Evolutionary conservation across 176 grass and related monocot species (phyloP), one percentile per base, ranked within the genome.

Genomic region (Luzula sylvatica): DNA sequence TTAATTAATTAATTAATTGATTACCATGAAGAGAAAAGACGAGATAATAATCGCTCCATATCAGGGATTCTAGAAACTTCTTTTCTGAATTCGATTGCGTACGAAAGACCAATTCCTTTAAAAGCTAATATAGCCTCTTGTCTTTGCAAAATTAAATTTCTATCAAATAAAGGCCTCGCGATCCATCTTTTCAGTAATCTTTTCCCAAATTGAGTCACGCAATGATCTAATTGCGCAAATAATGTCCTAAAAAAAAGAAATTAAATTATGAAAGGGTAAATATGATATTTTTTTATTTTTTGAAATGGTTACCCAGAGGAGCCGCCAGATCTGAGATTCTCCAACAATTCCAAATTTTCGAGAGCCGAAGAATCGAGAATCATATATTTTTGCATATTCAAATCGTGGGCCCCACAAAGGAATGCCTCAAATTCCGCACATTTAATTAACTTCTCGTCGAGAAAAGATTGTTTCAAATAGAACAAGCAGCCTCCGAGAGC

Each of bases 141-240:
- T 46, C 90, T 84, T 65, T 82, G 53, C 22, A 82, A 56, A 82
- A 96, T 86, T 57, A 58, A 68, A 46, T 69, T 64, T 58, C 44
- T 19, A 30, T 88, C 72, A 47, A 82, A 88, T 45, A 96, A 74
- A 47, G 90, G 90, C 22, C 84, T 80, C 26, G 78, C 71, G 78
- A 96, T 79, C 90, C 90, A 96, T 56, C 50, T 42, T 78, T 89
- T 96, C 55, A 96, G 90, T 14, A 96, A 21, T 41, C 90, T 79
- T 71, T 88, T 96, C 20, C 90, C 90, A 57, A 82, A 89, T 76
- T 76, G 74, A 67, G 90, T 86, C 58, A 86, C 68, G 49, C 90
- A 96, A 55, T 96, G 90, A 82, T 96, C 87, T 71, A 96, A 58
- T 57, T 96, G 90, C 73, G 72, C 74, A 86, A 86, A 96, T 20